Percentiles rank a stretch among this genome's conserved stretches.
Evolutionary conservation across 306 rosid species (phyloP).

Genomic region (Quercus agrifolia): DNA sequence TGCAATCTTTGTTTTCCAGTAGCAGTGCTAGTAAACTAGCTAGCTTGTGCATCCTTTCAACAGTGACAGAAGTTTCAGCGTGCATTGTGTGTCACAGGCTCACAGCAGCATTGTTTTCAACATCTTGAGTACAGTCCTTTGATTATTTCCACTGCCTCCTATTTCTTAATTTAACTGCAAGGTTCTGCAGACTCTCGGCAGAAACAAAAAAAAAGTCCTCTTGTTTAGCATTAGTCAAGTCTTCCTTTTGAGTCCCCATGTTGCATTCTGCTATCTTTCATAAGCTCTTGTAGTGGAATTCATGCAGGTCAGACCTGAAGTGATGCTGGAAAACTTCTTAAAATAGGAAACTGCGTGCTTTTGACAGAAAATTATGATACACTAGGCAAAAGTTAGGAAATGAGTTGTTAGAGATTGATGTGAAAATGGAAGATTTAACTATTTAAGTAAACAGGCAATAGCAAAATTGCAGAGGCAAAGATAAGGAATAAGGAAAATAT

Average conservation of each 20-base stretch:
- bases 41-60: neutral
- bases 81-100: neutral
- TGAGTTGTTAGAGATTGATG: neutral
- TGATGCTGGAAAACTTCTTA: neutral
- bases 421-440: neutral
- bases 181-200: neutral
- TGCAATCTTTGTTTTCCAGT: neutral
- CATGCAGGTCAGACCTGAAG: neutral
- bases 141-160: neutral
- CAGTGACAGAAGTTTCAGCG: neutral
- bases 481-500: neutral
- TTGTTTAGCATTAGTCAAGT: neutral
- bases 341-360: neutral
- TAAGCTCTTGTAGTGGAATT: neutral
- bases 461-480: neutral
- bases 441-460: neutral
- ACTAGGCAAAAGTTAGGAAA: neutral
- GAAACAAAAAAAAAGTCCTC: neutral
- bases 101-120: neutral
- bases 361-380: neutral
- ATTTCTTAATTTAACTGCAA: neutral
- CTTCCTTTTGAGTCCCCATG: neutral
- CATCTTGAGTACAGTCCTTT: neutral
- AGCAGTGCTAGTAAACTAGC: neutral
- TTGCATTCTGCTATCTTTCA: neutral